Evolutionary conservation across 495 filamentous ascomycete genomes (phyloP).

Genomic region (Penicillium canescens): DNA sequence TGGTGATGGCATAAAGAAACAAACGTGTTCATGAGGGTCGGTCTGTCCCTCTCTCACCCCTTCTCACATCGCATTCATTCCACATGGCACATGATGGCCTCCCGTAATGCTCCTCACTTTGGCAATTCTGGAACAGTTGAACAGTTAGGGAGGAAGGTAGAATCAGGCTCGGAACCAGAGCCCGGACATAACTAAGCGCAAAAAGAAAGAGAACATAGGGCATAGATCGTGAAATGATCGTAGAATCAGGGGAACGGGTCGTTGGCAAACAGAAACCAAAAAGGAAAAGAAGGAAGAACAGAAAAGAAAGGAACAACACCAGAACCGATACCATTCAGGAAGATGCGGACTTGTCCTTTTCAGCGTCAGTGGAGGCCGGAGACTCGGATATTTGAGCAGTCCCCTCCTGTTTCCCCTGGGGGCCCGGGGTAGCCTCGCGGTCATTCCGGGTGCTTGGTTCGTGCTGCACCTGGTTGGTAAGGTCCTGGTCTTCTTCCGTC

Average conservation of each 20-base stretch:
- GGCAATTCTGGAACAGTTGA: background rate
- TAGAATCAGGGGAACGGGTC: conserved; percentile 17
- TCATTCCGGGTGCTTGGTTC: conserved; percentile 39
- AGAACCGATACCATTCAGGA: conserved; percentile 1
- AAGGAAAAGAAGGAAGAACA: conserved; percentile 16
- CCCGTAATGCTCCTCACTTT: conserved; percentile 2
- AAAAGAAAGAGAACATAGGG: conserved; percentile 10
- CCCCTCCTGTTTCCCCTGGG: conserved; percentile 35
- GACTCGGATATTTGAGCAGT: conserved; percentile 46
- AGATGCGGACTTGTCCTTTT: conserved; percentile 35
- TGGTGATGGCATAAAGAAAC: conserved; percentile 29
- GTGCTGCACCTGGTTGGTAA: conserved; percentile 55
- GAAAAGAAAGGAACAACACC: conserved; percentile 9
- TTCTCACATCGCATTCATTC: conserved; percentile 8
- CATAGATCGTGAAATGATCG: conserved; percentile 21
- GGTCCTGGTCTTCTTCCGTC: conserved; percentile 76
- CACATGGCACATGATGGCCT: conserved; percentile 3
- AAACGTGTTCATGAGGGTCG: conserved; percentile 27
- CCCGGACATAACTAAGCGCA: conserved; percentile 11
- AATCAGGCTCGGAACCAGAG: conserved; percentile 9
- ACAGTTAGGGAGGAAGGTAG: conserved; percentile 9
- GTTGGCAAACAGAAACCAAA: conserved; percentile 23
- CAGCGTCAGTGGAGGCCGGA: conserved; percentile 44
- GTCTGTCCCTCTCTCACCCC: conserved; percentile 13
- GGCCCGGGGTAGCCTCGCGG: conserved; percentile 61